Evolutionary conservation across 2,329 filamentous ascomycete species (phyloP), one percentile per base, ranked within the genome.

Genomic region (Clonostachys solani): DNA sequence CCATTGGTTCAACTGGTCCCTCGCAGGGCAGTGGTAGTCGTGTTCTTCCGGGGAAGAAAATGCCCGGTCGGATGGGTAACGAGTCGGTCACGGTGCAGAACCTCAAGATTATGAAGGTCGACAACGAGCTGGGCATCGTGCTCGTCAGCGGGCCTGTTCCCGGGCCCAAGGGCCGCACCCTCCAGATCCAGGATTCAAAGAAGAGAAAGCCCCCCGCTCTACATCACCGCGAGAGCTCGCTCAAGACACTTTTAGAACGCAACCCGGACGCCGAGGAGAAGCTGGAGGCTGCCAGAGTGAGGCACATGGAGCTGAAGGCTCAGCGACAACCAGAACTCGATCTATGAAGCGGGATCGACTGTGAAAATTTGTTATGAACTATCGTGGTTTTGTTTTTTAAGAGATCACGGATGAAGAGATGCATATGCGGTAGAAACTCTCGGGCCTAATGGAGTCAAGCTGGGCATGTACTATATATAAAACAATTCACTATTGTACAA

Each of bases 21-120:
- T 88, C 87, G 57, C 94, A 99, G 70, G 94, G 94, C 54, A 85
- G 87, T 63, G 94, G 94, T 71, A 95, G 89, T 52, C 83, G 94
- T 69, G 92, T 99, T 19, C 74, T 91, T 62, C 94, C 94, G 1
- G 94, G 94, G 50, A 99, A 99, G 82, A 94, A 91, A 73, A 99
- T 99, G 94, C 83, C 94, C 5, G 94, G 94, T 47, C 83, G 89
- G 50, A 97, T 99, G 94, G 94, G 94, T 53, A 88, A 87, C 54
- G 81, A 95, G 67, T 83, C 82, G 56, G 87, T 91, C 47, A 99
- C 94, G 43, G 79, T 94, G 49, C 92, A 96, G 77, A 96, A 95
- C 69, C 73, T 97, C 57, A 88, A 86, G 69, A 84, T 99, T 46
- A 72, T 99, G 64, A 86, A 90, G 74, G 86, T 96, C 34, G 91